These are phyloP conservation scores for Carex pumila DNA, from an alignment of 176 grass and related monocot genomes.

Conservation along the genomic window DNA sequence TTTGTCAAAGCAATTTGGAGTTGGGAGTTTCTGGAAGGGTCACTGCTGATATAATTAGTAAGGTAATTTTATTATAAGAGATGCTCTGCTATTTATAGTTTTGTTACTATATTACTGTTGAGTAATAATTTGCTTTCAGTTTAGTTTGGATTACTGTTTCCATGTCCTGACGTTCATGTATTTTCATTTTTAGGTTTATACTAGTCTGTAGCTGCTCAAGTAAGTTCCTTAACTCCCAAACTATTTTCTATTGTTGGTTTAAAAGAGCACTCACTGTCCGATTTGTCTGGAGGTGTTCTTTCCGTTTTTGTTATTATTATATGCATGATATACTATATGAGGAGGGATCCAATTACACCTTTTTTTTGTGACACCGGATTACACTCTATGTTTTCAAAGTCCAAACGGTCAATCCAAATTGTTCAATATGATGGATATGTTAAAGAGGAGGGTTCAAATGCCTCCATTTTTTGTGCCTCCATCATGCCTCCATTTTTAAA, in stretches of 20 bases:
- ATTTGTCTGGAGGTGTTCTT: neutral
- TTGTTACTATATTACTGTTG: neutral
- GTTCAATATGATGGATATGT: no score
- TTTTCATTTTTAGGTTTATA: slow-evolving; percentile 20
- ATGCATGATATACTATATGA: neutral
- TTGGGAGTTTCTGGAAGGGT: slow-evolving; percentile 51
- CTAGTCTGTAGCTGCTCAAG: slow-evolving; percentile 17
- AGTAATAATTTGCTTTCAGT: neutral
- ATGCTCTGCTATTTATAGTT: slow-evolving; percentile 11
- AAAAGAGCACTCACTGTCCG: neutral
- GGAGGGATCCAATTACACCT: no score
- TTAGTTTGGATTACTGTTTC: neutral
- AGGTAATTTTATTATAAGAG: slow-evolving; percentile 43
- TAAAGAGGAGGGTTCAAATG: no score
- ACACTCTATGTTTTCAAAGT: no score
- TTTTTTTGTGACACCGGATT: no score
- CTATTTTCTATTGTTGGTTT: neutral
- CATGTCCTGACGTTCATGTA: neutral
- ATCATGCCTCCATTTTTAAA: no score
- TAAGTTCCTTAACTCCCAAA: slow-evolving; percentile 1
- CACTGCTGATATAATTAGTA: slow-evolving; percentile 32
- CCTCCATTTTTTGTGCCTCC: no score
- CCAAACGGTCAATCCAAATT: no score
- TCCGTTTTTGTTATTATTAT: neutral
- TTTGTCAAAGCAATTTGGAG: slow-evolving; percentile 52